phyloP scores from a whole-genome alignment of 1,284 basidiomycete species.

The Laetiporus sulphureus region DNA sequence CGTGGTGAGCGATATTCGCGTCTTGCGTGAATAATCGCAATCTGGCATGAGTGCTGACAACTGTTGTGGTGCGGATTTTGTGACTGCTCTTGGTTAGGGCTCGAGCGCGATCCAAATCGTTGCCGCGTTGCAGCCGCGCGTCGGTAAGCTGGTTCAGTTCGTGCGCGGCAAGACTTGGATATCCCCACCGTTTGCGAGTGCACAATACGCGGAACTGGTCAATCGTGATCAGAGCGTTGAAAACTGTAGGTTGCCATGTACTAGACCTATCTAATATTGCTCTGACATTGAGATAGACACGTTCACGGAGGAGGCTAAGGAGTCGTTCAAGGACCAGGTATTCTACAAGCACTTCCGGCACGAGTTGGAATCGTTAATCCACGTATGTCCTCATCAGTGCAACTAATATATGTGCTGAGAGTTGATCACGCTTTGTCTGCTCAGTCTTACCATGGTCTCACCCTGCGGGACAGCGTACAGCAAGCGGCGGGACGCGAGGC shows the following conservation, averaged over 20 bases:
- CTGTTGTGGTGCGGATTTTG: no score
- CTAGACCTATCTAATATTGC: not conserved
- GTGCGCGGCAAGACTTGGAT: constrained; percentile 62
- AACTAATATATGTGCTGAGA: not conserved
- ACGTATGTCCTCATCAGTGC: constrained; percentile 29
- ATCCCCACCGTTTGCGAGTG: constrained; percentile 39
- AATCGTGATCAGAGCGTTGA: constrained; percentile 27
- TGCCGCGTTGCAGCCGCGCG: constrained; percentile 48
- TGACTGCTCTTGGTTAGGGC: no score
- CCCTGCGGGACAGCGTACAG: constrained; percentile 35
- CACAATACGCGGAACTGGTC: constrained; percentile 32
- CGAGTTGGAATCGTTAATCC: constrained; percentile 44
- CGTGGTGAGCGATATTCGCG: no score
- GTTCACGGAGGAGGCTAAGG: constrained; percentile 50
- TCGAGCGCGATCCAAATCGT: constrained; percentile 63
- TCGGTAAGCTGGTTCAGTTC: constrained; percentile 46
- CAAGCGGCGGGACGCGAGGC: constrained; percentile 33
- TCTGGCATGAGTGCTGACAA: no score
- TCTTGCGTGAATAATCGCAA: no score
- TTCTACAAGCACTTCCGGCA: constrained; percentile 46
- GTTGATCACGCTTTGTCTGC: not conserved
- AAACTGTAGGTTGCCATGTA: constrained; percentile 34
- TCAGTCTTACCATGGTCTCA: constrained; percentile 41
- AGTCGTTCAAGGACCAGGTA: constrained; percentile 39
- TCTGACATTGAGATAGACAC: constrained; percentile 28